Base-by-base conservation (phyloP, 2,329 filamentous ascomycete genomes). In the Epichloe bromicola region DNA sequence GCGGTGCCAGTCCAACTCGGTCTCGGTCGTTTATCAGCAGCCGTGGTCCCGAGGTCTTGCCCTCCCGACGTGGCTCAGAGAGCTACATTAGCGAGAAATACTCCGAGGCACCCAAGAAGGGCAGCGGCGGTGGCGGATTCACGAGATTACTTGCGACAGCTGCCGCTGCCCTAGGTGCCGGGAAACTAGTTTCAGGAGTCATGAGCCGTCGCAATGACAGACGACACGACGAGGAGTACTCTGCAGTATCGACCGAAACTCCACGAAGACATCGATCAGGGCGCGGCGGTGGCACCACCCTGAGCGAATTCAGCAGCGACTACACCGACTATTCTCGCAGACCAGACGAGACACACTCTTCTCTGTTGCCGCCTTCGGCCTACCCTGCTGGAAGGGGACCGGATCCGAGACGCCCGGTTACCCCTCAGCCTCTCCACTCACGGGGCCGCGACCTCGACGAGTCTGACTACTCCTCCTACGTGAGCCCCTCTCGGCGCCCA, bases 21-120 rank as follows among this genome's bases (percentile, higher is more conserved):
- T 68, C 66, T 5, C 63, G 60, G 5, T 69, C 65, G 1, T 60
- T 65, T 39, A 64, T 63, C 51, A 62, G 63, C 38, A 68, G 63
- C 48, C 65, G 69, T 30, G 67, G 62, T 5, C 70, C 74, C 1
- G 75, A 80, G 53, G 74, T 77, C 2, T 59, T 79, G 10, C 67
- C 76, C 1, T 80, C 78, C 0, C 69, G 75, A 41, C 67, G 70
- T 34, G 71, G 64, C 3, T 82, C 79, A 0, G 73, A 72, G 4
- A 84, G 80, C 48, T 82, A 80, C 55, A 67, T 76, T 36, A 77
- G 84, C 39, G 83, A 88, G 56, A 87, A 88, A 62, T 76, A 77
- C 52, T 77, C 76, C 0, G 75, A 81, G n/a, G 55, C 63, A 49
- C 57, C 59, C 30, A 68, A 68, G 23, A 71, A 63, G 59, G 65